Conservation (phyloP, 2,329 filamentous ascomycete genomes). For the Ramichloridium luteum region DNA sequence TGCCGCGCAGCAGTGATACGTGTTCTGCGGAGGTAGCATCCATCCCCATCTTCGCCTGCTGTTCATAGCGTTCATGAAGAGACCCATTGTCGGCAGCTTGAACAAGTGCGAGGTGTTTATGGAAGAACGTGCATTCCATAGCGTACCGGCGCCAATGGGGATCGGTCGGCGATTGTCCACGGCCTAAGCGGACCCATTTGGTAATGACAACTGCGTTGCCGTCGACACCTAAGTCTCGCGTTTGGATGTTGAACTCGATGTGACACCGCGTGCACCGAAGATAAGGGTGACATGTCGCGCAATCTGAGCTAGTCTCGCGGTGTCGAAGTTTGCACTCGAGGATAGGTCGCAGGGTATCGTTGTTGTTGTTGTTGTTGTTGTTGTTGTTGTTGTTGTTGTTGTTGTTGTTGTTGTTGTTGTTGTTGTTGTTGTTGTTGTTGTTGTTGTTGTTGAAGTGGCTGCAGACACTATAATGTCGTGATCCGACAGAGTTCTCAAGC, state of each 20-base stretch:
- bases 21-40: neutral
- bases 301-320: neutral
- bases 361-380: no score
- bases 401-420: no score
- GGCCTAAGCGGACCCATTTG: conserved; percentile 1
- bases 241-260: conserved; percentile 1
- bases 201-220: conserved; percentile 1
- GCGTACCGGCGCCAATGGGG: neutral
- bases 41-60: neutral
- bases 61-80: neutral
- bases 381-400: no score
- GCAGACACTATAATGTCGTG: neutral
- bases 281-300: conserved; percentile 1
- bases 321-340: neutral
- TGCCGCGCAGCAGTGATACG: conserved; percentile 1
- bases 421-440: no score
- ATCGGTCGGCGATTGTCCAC: conserved; percentile 1
- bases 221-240: conserved; percentile 1
- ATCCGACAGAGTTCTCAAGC: neutral
- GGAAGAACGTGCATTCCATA: neutral
- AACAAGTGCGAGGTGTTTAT: neutral
- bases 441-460: conserved; percentile 1
- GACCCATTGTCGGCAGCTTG: conserved; percentile 1
- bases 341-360: neutral
- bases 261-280: neutral